phyloP scores from a whole-genome alignment of 306 rosid genomes.

The Abrus pulchellus region DNA sequence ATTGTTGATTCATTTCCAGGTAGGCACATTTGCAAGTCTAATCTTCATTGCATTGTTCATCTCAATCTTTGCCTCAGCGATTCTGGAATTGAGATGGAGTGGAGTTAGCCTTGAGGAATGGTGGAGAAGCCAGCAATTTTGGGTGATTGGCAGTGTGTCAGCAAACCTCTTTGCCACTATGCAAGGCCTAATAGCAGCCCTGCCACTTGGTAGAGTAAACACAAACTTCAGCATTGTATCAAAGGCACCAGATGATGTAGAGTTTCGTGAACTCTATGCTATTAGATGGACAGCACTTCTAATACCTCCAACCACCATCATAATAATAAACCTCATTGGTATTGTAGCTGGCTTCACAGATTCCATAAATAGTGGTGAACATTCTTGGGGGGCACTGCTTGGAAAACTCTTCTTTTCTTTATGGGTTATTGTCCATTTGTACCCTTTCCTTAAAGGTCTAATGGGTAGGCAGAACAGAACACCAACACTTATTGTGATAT shows the following conservation, averaged over 20 bases:
- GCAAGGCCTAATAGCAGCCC: conserved; percentile 72
- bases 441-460: conserved; percentile 96
- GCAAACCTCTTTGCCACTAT: conserved; percentile 84
- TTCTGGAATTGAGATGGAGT: conserved; percentile 96
- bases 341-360: conserved; percentile 96
- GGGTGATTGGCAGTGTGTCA: conserved; percentile 97
- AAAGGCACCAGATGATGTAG: conserved; percentile 81
- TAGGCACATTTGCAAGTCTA: conserved; percentile 87
- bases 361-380: conserved; percentile 89
- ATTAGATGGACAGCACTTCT: conserved; percentile 90
- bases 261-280: conserved; percentile 78
- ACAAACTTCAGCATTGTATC: conserved; percentile 78
- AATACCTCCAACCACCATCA: conserved; percentile 91
- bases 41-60: conserved; percentile 77
- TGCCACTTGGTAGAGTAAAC: conserved; percentile 62
- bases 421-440: conserved; percentile 94
- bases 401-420: conserved; percentile 94
- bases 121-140: conserved; percentile 99
- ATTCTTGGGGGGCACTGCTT: conserved; percentile 89
- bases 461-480: conserved; percentile 97
- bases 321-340: conserved; percentile 83
- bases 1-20: conserved; percentile 59
- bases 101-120: conserved; percentile 96
- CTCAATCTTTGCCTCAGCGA: conserved; percentile 77
- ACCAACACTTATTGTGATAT: conserved; percentile 88